These are phyloP conservation scores for Apiotrichum sp. DNA, from an alignment of 1,284 basidiomycete genomes.

Conservation along the genomic window DNA sequence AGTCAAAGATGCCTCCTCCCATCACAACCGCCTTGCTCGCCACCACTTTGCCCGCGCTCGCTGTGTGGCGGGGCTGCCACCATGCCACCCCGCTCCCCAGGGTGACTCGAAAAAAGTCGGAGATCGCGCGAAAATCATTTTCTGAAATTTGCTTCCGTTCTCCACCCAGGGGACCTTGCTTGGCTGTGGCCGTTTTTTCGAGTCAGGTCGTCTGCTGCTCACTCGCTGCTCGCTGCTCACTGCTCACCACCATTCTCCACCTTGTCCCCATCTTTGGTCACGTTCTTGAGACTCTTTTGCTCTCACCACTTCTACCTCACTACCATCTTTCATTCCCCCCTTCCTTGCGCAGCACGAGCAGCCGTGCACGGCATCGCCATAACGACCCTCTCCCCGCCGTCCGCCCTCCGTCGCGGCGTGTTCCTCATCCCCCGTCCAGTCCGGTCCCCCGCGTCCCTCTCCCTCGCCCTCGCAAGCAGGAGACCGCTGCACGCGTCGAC, in stretches of 20 bases:
- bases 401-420: constrained; percentile 3
- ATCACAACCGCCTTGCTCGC: too few species aligned
- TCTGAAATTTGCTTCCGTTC: neutral
- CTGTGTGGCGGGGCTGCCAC: too few species aligned
- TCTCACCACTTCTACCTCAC: too few species aligned
- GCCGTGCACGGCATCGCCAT: neutral
- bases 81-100: too few species aligned
- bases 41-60: too few species aligned
- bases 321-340: neutral
- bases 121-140: too few species aligned
- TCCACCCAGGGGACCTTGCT: neutral
- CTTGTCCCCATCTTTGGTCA: too few species aligned
- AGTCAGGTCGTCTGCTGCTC: neutral
- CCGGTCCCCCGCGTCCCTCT: neutral
- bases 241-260: neutral
- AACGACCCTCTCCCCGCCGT: constrained; percentile 1
- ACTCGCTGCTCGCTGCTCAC: too few species aligned
- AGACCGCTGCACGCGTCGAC: neutral
- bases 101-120: too few species aligned
- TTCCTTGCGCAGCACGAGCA: constrained; percentile 1
- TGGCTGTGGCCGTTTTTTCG: neutral
- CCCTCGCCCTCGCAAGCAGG: neutral
- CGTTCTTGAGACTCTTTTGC: too few species aligned
- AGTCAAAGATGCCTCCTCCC: too few species aligned
- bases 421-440: neutral